Percentiles rank a stretch among this genome's conserved stretches.
phyloP scores from a whole-genome alignment of 305 asterid genomes.

The Euphrasia arctica region DNA sequence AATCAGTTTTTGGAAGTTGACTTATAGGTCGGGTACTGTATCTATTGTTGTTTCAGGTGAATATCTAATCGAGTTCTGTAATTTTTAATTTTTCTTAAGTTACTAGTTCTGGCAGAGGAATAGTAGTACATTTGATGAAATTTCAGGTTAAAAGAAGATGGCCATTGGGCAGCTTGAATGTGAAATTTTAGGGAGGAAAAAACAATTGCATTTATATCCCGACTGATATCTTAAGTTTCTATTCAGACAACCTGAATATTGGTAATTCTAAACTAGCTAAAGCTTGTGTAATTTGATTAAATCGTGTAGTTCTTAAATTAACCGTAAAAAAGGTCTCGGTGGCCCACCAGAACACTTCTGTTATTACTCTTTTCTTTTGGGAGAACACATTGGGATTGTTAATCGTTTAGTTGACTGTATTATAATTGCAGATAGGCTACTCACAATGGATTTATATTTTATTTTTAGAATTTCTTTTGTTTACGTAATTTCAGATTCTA shows the following conservation, averaged over 20 bases:
- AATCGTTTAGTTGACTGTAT: constrained; percentile 7
- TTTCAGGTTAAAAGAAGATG: background rate
- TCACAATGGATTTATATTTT: constrained; percentile 6
- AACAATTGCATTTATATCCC: no score
- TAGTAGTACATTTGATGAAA: background rate
- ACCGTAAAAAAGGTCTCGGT: no score
- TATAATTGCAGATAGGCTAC: background rate
- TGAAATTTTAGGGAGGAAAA: background rate
- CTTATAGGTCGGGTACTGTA: constrained; percentile 2
- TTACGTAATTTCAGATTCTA: constrained; percentile 19
- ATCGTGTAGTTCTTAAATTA: no score
- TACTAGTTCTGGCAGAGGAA: background rate
- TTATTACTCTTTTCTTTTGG: no score
- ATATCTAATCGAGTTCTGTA: background rate
- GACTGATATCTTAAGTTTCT: no score
- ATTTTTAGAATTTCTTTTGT: background rate
- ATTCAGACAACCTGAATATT: no score
- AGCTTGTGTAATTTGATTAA: no score
- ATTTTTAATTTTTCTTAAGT: background rate
- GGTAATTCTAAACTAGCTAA: no score
- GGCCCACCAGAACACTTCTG: no score
- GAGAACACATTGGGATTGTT: no score
- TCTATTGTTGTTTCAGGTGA: constrained; percentile 19
- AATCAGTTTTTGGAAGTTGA: constrained; percentile 9
- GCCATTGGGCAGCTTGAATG: background rate